A percentile compares a stretch with the other conserved stretches of the same genome.
These are phyloP conservation scores for Adiantum capillusveneris DNA, from an alignment of 75 land plant species.

Conservation along the genomic window DNA sequence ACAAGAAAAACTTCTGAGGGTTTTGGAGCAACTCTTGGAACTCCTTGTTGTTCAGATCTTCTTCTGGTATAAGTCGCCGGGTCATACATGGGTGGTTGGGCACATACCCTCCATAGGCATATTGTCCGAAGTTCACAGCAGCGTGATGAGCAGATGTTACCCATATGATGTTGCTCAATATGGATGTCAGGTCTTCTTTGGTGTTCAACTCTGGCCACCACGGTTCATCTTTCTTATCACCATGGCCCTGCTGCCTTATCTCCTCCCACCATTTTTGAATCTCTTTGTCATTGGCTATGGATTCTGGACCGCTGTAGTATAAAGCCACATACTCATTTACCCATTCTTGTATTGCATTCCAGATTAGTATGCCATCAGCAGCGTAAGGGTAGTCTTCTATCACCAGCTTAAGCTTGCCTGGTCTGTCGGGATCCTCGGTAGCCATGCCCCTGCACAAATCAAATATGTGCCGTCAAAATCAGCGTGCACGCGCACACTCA, in stretches of 20 bases:
- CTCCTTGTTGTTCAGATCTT: slow-evolving; percentile 7
- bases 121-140: slow-evolving; percentile 65
- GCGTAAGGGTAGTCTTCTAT: slow-evolving; percentile 35
- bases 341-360: slow-evolving; percentile 33
- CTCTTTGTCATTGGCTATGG: slow-evolving; percentile 24
- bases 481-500: too few species aligned
- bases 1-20: slow-evolving; percentile 21
- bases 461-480: too few species aligned
- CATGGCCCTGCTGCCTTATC: slow-evolving; percentile 34
- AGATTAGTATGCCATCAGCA: slow-evolving; percentile 22
- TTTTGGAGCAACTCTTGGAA: slow-evolving; percentile 11
- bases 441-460: slow-evolving; percentile 51
- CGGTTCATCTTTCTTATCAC: slow-evolving; percentile 36
- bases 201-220: slow-evolving; percentile 36
- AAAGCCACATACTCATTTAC: slow-evolving; percentile 35
- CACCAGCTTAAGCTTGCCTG: slow-evolving; percentile 21
- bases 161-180: slow-evolving; percentile 48
- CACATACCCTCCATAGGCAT: slow-evolving; percentile 47
- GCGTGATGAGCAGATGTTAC: slow-evolving; percentile 46
- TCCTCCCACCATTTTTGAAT: slow-evolving; percentile 44
- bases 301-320: slow-evolving; percentile 20
- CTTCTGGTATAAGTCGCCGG: slow-evolving; percentile 23
- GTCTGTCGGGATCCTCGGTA: slow-evolving; percentile 25
- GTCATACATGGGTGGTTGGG: slow-evolving; percentile 36
- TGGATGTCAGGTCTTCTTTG: slow-evolving; percentile 12